Evolutionary conservation across 116 monocot genomes (phyloP), one percentile per base, ranked within the genome.

Genomic region (Cymodocea nodosa): DNA sequence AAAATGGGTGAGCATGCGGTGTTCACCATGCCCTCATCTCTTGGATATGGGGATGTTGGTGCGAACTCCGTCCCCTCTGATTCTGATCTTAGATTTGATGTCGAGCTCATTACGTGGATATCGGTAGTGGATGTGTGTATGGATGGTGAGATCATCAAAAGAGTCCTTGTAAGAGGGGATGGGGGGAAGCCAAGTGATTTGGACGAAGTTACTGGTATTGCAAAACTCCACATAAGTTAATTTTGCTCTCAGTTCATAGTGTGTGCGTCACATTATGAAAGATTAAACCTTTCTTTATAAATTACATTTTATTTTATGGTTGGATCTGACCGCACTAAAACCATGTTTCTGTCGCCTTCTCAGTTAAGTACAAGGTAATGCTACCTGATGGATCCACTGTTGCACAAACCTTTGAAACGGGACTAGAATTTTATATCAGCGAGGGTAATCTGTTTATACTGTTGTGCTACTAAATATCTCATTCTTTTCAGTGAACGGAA

Each of bases 101-200:
- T 90, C 24, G 90, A 90, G 68, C 69, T 90, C 6, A 57, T 85
- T 54, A 81, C 85, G 22, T 90, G 90, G 85, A 40, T 85, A 64
- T 68, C 74, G 11, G 85, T 90, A 2, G 68, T 83, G 8, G 78
- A 90, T 67, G 74, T 90, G 44, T 83, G 77, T 56, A 81, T 78
- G 65, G 90, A 90, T 77, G 83, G 83, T 70, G 85, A 81, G 59
- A 83, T 90, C 56, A 48, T 90, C 14, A 90, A 90, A 71, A 90
- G 81, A 69, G 70, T 90, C 70, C 57, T 90, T 56, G 39, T 60
- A 54, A 25, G 19, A 83, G 85, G 24, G 78, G 74, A 81, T 60
- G 67, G 59, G 16, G 68, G 57, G 19, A 69, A 80, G 64, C 70
- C 73, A 0, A 61, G 83, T 3, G 85, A 90, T 73, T 56, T 85